These are phyloP conservation scores for Crithidia sp. DNA, from an alignment of 208 protist species.

Conservation along the genomic window DNA sequence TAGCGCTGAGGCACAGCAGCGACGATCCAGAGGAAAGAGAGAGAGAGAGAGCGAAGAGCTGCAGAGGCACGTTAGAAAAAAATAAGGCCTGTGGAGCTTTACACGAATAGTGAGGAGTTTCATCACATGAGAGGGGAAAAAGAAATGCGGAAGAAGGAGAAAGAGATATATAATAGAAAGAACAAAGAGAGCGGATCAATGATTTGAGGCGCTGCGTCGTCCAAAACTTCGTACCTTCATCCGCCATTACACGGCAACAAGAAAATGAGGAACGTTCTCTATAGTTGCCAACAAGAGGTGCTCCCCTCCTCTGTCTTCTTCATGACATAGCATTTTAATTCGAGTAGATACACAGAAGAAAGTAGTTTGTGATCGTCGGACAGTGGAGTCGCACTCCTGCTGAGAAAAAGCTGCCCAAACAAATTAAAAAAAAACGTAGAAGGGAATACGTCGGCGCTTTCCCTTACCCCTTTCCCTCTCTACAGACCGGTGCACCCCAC, in stretches of 20 bases:
- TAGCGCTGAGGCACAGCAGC: neutral
- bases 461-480: too few relatives aligned
- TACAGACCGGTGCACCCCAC: too few relatives aligned
- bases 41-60: neutral
- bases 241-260: too few relatives aligned
- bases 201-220: too few relatives aligned
- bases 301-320: neutral
- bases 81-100: neutral
- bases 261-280: too few relatives aligned
- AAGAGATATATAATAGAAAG: neutral
- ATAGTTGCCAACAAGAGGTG: neutral
- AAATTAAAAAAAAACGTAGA: neutral
- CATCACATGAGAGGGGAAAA: too few relatives aligned
- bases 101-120: neutral
- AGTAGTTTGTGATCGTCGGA: neutral
- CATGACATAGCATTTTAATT: neutral
- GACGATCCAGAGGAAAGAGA: neutral
- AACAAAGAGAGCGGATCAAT: neutral
- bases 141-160: neutral
- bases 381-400: neutral
- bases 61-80: neutral
- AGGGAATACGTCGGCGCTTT: neutral
- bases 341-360: neutral
- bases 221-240: too few relatives aligned
- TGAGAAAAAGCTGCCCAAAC: neutral